These are phyloP conservation scores for Pachysandra terminalis DNA, from an alignment of 164 flowering plant species.

Conservation along the genomic window DNA sequence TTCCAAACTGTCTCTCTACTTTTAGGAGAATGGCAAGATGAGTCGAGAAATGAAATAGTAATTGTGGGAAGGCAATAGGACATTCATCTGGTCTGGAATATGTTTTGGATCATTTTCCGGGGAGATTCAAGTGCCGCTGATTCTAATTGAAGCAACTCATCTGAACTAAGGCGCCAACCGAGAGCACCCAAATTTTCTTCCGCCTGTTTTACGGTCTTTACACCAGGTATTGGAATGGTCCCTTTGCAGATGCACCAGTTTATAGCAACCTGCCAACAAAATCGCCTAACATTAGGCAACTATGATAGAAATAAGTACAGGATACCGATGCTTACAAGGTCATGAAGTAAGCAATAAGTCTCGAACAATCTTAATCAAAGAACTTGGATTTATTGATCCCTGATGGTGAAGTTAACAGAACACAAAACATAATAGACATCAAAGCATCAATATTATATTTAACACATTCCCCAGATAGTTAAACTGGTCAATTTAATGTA, in stretches of 20 bases:
- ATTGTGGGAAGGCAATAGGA: too few species aligned
- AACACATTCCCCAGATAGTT: not conserved
- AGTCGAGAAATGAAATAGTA: too few species aligned
- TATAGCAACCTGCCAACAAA: slow-evolving; percentile 65
- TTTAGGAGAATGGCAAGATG: too few species aligned
- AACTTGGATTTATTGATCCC: not conserved
- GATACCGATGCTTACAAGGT: not conserved
- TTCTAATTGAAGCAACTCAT: slow-evolving; percentile 66
- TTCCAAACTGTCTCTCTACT: too few species aligned
- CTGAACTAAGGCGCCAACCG: slow-evolving; percentile 74
- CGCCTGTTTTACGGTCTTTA: slow-evolving; percentile 73
- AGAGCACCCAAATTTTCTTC: slow-evolving; percentile 87
- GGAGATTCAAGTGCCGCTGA: slow-evolving; percentile 68
- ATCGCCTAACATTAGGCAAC: not conserved
- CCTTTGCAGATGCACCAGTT: slow-evolving; percentile 96
- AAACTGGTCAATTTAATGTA: not conserved
- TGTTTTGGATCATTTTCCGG: slow-evolving; percentile 75
- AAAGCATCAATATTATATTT: too few species aligned
- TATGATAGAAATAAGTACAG: not conserved
- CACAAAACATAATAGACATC: too few species aligned
- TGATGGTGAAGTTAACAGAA: not conserved
- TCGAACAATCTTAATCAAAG: not conserved
- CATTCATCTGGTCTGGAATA: slow-evolving; percentile 74
- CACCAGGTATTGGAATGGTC: slow-evolving; percentile 89
- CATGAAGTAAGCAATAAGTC: not conserved